A percentile compares a stretch with the other conserved stretches of the same genome.
Conservation (phyloP, 1,284 basidiomycete genomes). For the Microbotryum violaceum region DNA sequence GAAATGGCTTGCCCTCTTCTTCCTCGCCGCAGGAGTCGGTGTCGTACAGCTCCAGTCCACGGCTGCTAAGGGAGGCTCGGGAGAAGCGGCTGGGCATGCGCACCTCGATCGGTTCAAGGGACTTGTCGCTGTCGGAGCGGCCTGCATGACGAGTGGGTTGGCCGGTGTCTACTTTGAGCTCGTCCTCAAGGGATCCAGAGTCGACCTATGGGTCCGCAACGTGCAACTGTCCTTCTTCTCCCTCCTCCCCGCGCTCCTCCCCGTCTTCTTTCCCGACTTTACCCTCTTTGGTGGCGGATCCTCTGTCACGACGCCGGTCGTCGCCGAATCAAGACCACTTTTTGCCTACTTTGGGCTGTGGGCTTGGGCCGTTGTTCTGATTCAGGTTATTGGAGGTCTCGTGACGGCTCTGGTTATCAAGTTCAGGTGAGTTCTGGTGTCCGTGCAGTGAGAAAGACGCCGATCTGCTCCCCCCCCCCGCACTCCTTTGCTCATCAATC, state of each 20-base stretch:
- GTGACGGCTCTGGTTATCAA: slow-evolving; percentile 65
- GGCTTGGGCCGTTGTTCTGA: slow-evolving; percentile 82
- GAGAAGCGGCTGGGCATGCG: slow-evolving; percentile 38
- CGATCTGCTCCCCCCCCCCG: too few species aligned
- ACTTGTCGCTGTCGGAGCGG: slow-evolving; percentile 72
- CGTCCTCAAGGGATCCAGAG: slow-evolving; percentile 83
- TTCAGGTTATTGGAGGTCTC: slow-evolving; percentile 83
- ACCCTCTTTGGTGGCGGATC: slow-evolving; percentile 22
- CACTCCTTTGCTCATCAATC: neutral
- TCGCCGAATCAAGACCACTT: slow-evolving; percentile 37
- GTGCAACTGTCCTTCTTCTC: slow-evolving; percentile 93
- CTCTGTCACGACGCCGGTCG: neutral
- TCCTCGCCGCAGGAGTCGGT: slow-evolving; percentile 82
- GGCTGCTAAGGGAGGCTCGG: slow-evolving; percentile 8
- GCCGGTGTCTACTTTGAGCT: slow-evolving; percentile 98
- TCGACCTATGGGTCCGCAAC: slow-evolving; percentile 92
- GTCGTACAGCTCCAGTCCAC: slow-evolving; percentile 77
- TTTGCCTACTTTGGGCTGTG: slow-evolving; percentile 75
- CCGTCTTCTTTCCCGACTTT: slow-evolving; percentile 57
- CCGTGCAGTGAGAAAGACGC: neutral
- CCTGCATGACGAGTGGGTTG: slow-evolving; percentile 93
- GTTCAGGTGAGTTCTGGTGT: slow-evolving; percentile 45
- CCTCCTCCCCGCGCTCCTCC: slow-evolving; percentile 76
- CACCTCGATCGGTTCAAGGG: slow-evolving; percentile 76
- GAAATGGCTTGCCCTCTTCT: slow-evolving; percentile 76